Evolutionary conservation across 208 protist species (phyloP).

Genomic region (Leishmania arabica): DNA sequence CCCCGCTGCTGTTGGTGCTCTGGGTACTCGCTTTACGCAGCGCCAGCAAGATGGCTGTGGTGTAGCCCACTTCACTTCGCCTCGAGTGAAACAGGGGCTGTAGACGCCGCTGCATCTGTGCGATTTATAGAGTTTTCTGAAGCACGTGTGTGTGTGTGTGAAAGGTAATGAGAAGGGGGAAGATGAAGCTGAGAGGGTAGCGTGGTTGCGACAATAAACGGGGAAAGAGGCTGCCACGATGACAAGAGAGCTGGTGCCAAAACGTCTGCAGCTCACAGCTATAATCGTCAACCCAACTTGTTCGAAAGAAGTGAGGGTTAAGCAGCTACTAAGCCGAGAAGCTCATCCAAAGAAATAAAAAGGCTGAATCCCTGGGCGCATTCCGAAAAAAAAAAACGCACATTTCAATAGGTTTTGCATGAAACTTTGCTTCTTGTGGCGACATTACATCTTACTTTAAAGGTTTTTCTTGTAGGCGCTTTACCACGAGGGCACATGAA

Average conservation of each 20-base stretch:
- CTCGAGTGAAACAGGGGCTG: background rate
- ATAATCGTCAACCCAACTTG: background rate
- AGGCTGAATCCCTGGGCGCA: background rate
- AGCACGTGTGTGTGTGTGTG: background rate
- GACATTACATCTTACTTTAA: background rate
- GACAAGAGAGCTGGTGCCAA: no score
- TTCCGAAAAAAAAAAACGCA: no score
- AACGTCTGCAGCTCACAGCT: background rate
- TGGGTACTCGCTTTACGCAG: conserved; percentile 4
- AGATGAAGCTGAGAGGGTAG: background rate
- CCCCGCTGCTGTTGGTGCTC: background rate
- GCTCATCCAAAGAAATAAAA: no score
- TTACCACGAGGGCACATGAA: background rate
- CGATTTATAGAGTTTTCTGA: conserved; percentile 10
- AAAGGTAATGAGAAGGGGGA: background rate
- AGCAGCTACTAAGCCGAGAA: background rate
- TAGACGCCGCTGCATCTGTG: conserved; percentile 24
- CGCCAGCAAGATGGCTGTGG: background rate
- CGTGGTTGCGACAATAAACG: background rate
- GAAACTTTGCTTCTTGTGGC: background rate
- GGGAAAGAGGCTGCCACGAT: background rate
- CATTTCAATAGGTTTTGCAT: no score
- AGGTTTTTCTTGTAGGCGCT: no score
- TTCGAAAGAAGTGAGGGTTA: background rate
- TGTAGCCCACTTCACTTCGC: background rate